These are phyloP conservation scores for Marchantia polymorpha DNA, from an alignment of 225 moss, liverwort and hornwort species.

Conservation along the genomic window DNA sequence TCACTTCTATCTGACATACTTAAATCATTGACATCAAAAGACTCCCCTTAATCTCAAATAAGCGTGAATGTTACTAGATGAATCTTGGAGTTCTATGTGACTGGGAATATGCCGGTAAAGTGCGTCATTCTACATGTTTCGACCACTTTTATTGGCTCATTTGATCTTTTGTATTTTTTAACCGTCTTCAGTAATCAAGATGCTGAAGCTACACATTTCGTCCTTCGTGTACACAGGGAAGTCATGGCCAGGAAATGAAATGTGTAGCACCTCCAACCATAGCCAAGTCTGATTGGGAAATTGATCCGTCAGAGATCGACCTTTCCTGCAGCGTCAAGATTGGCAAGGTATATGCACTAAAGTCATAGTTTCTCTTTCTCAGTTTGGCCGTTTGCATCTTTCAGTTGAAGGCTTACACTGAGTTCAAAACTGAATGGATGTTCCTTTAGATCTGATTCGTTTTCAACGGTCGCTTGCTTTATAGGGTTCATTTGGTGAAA, in stretches of 20 bases:
- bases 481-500: conserved; percentile 87
- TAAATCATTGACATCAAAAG: too few relatives aligned
- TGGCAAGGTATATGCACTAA: conserved; percentile 47
- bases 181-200: not conserved
- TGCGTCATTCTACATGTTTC: not conserved
- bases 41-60: too few relatives aligned
- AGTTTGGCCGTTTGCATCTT: not conserved
- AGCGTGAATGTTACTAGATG: too few relatives aligned
- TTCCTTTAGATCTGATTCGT: not conserved
- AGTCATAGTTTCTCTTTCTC: not conserved
- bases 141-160: not conserved
- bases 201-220: not conserved
- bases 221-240: conserved; percentile 29
- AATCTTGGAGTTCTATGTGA: not conserved
- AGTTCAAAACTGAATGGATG: not conserved
- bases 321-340: conserved; percentile 45
- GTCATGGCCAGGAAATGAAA: conserved; percentile 37
- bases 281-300: conserved; percentile 70
- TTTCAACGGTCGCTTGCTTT: not conserved
- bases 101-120: not conserved
- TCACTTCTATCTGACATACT: too few relatives aligned
- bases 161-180: not conserved
- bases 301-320: conserved; percentile 65
- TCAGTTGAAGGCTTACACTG: not conserved
- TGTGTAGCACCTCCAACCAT: conserved; percentile 54